phyloP scores from a whole-genome alignment of 768 basidiomycete species.

The Wakefieldia striispora region DNA sequence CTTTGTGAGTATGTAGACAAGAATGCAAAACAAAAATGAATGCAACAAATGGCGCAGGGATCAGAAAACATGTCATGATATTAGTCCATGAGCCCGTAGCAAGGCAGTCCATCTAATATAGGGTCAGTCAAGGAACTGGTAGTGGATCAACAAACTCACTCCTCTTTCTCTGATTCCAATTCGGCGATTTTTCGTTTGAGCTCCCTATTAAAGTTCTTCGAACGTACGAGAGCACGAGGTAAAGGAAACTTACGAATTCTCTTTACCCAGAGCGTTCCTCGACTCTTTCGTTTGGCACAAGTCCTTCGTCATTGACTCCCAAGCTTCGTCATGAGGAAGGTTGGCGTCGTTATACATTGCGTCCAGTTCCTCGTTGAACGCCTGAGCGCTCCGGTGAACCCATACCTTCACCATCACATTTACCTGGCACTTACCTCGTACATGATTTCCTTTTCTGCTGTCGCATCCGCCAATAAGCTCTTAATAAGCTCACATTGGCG shows the following conservation, averaged over 20 bases:
- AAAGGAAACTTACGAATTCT: conserved; percentile 67
- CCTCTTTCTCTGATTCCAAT: conserved; percentile 71
- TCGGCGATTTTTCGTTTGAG: conserved; percentile 70
- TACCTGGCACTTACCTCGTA: conserved; percentile 67
- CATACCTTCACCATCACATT: background rate
- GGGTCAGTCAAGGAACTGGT: conserved; percentile 8
- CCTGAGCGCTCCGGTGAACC: conserved; percentile 42
- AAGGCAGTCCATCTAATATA: conserved; percentile 62
- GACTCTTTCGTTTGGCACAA: conserved; percentile 71
- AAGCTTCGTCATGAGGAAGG: conserved; percentile 81
- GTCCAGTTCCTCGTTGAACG: conserved; percentile 93
- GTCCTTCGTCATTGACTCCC: conserved; percentile 72
- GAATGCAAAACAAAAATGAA: conserved; percentile 15
- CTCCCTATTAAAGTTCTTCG: conserved; percentile 41
- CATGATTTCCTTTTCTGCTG: conserved; percentile 89
- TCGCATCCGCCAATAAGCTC: conserved; percentile 70
- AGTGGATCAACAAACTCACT: conserved; percentile 47
- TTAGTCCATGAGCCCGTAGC: conserved; percentile 47
- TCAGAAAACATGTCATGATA: conserved; percentile 32
- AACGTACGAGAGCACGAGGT: background rate
- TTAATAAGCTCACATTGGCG: conserved; percentile 80
- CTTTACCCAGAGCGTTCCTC: conserved; percentile 68
- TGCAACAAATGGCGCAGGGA: conserved; percentile 20
- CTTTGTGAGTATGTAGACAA: conserved; percentile 24
- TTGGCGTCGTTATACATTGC: conserved; percentile 85